phyloP scores from a whole-genome alignment of 2,329 filamentous ascomycete species.

The Trematosphaeria pertusa region DNA sequence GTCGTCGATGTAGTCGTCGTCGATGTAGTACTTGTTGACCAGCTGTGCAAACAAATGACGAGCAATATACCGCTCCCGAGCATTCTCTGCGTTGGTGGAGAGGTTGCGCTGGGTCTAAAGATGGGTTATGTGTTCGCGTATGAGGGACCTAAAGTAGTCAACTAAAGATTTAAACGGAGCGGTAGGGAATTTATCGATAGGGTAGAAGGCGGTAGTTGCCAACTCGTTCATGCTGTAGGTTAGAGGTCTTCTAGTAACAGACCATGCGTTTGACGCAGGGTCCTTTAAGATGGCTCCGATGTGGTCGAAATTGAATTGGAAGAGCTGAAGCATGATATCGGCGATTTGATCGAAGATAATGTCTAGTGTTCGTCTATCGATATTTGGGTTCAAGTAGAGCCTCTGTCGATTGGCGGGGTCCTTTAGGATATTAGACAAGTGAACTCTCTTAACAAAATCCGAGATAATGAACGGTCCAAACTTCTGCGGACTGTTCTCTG shows the following conservation, averaged over 20 bases:
- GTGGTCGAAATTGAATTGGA: slow-evolving; percentile 12
- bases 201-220: slow-evolving; percentile 34
- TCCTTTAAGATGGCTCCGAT: slow-evolving; percentile 40
- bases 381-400: slow-evolving; percentile 13
- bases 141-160: slow-evolving; percentile 25
- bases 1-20: too few species aligned
- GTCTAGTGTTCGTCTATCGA: slow-evolving; percentile 14
- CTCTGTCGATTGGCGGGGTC: slow-evolving; percentile 17
- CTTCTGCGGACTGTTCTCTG: slow-evolving; percentile 17
- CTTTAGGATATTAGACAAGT: slow-evolving; percentile 13
- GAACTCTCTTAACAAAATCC: slow-evolving; percentile 21
- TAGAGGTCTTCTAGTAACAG: slow-evolving; percentile 30
- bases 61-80: slow-evolving; percentile 21
- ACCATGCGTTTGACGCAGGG: slow-evolving; percentile 28
- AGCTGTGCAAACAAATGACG: slow-evolving; percentile 12
- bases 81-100: slow-evolving; percentile 21
- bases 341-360: slow-evolving; percentile 13
- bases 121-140: slow-evolving; percentile 19
- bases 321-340: slow-evolving; percentile 14
- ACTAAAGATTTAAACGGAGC: slow-evolving; percentile 26
- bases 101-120: slow-evolving; percentile 21
- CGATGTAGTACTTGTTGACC: slow-evolving; percentile 28
- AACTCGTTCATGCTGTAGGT: slow-evolving; percentile 26
- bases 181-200: slow-evolving; percentile 35
- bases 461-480: slow-evolving; percentile 28